Percentiles rank a stretch among this genome's conserved stretches.
phyloP scores from a whole-genome alignment of 2,329 filamentous ascomycete genomes.

The Calonectria pauciramosa region DNA sequence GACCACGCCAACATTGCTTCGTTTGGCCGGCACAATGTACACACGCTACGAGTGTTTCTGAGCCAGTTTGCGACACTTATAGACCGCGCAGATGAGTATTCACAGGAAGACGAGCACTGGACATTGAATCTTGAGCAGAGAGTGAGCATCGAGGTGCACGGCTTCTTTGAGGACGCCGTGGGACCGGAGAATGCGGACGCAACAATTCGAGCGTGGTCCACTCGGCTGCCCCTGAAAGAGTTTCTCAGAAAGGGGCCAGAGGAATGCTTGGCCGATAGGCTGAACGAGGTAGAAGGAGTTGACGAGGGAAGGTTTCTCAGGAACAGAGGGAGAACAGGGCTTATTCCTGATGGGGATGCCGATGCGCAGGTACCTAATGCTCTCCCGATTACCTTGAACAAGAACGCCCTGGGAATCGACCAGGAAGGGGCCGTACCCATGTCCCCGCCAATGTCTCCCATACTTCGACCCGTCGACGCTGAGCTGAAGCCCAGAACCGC shows the following conservation, averaged over 20 bases:
- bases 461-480: constrained; percentile 48
- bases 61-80: constrained; percentile 52
- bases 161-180: constrained; percentile 71
- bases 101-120: constrained; percentile 53
- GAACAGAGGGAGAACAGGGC: constrained; percentile 44
- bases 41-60: constrained; percentile 60
- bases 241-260: constrained; percentile 70
- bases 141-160: constrained; percentile 68
- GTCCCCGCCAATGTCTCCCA: constrained; percentile 48
- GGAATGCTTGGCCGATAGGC: constrained; percentile 65
- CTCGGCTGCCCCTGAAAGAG: constrained; percentile 63
- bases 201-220: constrained; percentile 65
- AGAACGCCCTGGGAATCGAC: constrained; percentile 52
- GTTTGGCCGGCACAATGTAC: constrained; percentile 64
- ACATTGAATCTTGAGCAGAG: constrained; percentile 64
- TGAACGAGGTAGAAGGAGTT: constrained; percentile 56
- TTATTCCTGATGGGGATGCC: constrained; percentile 28
- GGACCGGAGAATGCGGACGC: constrained; percentile 44
- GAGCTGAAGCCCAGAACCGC: constrained; percentile 38
- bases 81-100: constrained; percentile 49
- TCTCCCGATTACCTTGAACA: constrained; percentile 24
- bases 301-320: constrained; percentile 49
- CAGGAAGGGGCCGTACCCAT: constrained; percentile 37
- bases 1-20: constrained; percentile 69
- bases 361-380: background rate